Conservation (phyloP, 257 asterid species). For the Leonotis leonurus region DNA sequence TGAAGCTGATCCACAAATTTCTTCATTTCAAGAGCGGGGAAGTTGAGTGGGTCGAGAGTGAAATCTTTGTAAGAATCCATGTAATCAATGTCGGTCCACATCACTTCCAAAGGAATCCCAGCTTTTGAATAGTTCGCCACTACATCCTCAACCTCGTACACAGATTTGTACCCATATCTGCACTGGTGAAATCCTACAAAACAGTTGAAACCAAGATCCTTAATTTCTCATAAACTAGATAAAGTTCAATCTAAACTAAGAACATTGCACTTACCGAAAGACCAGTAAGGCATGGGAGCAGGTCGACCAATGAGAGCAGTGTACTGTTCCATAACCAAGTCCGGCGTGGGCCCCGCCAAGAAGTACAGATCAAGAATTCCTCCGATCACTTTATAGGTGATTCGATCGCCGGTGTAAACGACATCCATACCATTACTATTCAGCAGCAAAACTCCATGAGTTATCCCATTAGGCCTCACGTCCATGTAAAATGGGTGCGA, state of each 20-base stretch:
- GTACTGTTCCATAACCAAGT: slow-evolving; percentile 68
- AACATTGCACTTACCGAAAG: slow-evolving; percentile 63
- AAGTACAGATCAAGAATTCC: slow-evolving; percentile 73
- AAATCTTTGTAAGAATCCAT: slow-evolving; percentile 91
- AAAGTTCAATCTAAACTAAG: too few relatives aligned
- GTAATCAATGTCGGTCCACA: slow-evolving; percentile 95
- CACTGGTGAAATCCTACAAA: slow-evolving; percentile 85
- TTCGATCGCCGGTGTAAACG: slow-evolving; percentile 56
- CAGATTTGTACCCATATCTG: slow-evolving; percentile 63
- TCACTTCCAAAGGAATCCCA: slow-evolving; percentile 72
- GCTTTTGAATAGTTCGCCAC: slow-evolving; percentile 69
- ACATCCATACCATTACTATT: slow-evolving; percentile 89
- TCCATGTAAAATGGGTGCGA: slow-evolving; percentile 92
- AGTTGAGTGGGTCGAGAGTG: slow-evolving; percentile 77
- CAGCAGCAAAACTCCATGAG: slow-evolving; percentile 73
- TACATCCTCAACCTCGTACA: slow-evolving; percentile 59
- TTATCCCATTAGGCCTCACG: slow-evolving; percentile 53
- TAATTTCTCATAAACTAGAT: not conserved
- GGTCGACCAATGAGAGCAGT: slow-evolving; percentile 85
- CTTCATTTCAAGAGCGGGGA: slow-evolving; percentile 48
- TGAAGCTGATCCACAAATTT: slow-evolving; percentile 52
- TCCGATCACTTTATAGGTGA: slow-evolving; percentile 75
- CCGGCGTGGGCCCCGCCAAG: slow-evolving; percentile 77
- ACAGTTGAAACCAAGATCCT: not conserved
- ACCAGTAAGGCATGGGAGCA: slow-evolving; percentile 91